Conservation (phyloP, 23 red algal species). For the Rhodosorus marinus region DNA sequence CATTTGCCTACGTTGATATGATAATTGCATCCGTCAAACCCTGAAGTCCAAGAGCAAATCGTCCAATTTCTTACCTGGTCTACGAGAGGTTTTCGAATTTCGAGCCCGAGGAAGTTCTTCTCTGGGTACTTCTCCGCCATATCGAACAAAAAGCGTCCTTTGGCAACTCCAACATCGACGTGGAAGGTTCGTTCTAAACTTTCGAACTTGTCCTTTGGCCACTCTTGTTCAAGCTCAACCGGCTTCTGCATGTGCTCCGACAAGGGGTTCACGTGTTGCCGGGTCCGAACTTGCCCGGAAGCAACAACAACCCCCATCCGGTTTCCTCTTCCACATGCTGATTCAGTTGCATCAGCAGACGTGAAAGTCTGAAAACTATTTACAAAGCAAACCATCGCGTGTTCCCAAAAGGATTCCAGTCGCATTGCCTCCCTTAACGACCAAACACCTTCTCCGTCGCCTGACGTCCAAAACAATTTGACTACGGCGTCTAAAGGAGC, state of each 20-base stretch:
- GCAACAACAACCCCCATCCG: neutral
- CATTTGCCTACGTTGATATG: too few species aligned
- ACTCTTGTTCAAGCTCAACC: conserved; percentile 14
- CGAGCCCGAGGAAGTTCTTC: conserved; percentile 74
- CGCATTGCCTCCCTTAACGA: neutral
- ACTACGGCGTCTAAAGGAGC: neutral
- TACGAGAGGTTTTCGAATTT: conserved; percentile 75
- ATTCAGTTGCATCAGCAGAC: neutral
- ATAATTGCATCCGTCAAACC: too few species aligned
- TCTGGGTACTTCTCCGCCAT: conserved; percentile 10
- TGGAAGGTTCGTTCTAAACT: conserved; percentile 18
- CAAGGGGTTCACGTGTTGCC: conserved; percentile 94
- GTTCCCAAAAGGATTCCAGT: too few species aligned
- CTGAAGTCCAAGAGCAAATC: neutral
- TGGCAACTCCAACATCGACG: conserved; percentile 63
- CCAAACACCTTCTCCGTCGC: neutral
- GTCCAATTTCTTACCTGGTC: conserved; percentile 34
- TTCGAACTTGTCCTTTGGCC: conserved; percentile 1
- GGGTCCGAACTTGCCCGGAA: conserved; percentile 32
- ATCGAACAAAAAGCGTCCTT: conserved; percentile 44
- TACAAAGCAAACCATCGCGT: neutral
- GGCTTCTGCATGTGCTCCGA: conserved; percentile 23
- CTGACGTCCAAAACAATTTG: neutral
- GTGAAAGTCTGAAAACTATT: neutral
- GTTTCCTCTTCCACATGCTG: neutral